Base-by-base conservation (phyloP, 2,329 filamentous ascomycete genomes). In the Neonectria ditissima region DNA sequence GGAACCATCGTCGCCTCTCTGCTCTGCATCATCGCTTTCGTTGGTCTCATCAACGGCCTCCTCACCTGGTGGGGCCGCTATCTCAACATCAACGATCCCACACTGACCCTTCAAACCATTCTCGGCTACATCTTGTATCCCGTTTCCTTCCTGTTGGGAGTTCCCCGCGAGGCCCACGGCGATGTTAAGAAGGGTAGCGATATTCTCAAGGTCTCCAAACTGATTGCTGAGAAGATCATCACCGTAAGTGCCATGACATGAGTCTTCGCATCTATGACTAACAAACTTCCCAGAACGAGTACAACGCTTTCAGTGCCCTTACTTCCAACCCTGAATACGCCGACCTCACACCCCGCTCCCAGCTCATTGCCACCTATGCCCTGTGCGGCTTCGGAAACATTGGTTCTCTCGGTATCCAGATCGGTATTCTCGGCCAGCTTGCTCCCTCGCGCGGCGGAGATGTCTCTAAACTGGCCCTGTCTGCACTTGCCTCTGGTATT, bases 361-460 rank as follows among this genome's bases (percentile, higher is more conserved):
- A 85, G 48, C 86, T 97, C 69, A 97, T 97, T 74, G 92, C 91
- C 48, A 97, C 92, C 54, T 97, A 97, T 75, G 92, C 92, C 20
- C 86, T 94, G 68, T 97, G 93, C 79, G 88, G 88, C 26, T 93
- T 93, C 76, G 94, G 92, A 66, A 97, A 97, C 82, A 91, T 97
- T 70, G 91, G 92, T 57, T 95, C 92, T 30, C 86, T 97, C 51
- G 93, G 93, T 76, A 95, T 93, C 59, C 93, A 97, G 80, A 96
- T 97, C 65, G 93, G 93, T 82, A 92, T 97, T 62, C 85, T 97
- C 55, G 88, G 91, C 4, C 93, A 97, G 80, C 87, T 97, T 65
- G 90, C 92, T 0, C 93, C 93, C 0, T 83, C 84, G 4, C 88
- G 93, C 47, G 86, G 87, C 39, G 92, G 90, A 62, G 92, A 96